These are phyloP conservation scores for Esteya vermicola DNA, from an alignment of 2,329 filamentous ascomycete genomes.

Conservation along the genomic window DNA sequence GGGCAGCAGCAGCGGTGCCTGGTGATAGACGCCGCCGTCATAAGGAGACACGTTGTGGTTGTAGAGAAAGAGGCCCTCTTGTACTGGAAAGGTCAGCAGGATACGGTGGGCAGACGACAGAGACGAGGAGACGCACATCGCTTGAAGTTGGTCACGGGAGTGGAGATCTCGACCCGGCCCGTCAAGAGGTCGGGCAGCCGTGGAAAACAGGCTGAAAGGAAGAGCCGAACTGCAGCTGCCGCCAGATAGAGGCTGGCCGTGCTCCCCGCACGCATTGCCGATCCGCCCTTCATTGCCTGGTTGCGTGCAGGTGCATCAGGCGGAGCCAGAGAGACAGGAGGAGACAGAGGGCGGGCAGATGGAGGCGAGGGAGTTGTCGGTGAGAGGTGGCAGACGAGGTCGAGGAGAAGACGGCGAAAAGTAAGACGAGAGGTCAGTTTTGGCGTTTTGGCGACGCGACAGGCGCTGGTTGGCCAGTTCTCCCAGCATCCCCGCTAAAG, in stretches of 20 bases:
- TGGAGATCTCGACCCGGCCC: conserved; percentile 89
- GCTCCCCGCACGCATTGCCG: conserved; percentile 14
- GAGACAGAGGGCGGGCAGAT: not conserved
- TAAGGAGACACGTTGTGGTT: conserved; percentile 94
- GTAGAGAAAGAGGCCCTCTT: conserved; percentile 93
- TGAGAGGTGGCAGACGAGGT: not conserved
- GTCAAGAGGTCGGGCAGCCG: conserved; percentile 73
- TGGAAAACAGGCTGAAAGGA: conserved; percentile 71
- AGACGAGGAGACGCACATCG: conserved; percentile 46
- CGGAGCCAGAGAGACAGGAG: too few species aligned
- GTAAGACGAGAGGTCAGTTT: not conserved
- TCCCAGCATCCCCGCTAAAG: not conserved
- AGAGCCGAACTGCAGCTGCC: conserved; percentile 64
- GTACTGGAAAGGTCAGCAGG: conserved; percentile 44
- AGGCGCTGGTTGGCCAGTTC: not conserved
- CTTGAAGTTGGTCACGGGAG: conserved; percentile 95
- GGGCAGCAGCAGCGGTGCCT: conserved; percentile 81
- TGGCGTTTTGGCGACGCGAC: conserved; percentile 1
- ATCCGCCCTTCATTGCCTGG: conserved; percentile 8
- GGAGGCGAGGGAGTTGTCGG: too few species aligned
- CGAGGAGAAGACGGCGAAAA: not conserved
- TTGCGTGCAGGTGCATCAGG: too few species aligned
- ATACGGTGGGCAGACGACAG: not conserved
- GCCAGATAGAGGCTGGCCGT: conserved; percentile 57
- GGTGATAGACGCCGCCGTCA: conserved; percentile 72